These are phyloP conservation scores for Scutellaria barbata DNA, from an alignment of 257 asterid genomes.

Conservation along the genomic window DNA sequence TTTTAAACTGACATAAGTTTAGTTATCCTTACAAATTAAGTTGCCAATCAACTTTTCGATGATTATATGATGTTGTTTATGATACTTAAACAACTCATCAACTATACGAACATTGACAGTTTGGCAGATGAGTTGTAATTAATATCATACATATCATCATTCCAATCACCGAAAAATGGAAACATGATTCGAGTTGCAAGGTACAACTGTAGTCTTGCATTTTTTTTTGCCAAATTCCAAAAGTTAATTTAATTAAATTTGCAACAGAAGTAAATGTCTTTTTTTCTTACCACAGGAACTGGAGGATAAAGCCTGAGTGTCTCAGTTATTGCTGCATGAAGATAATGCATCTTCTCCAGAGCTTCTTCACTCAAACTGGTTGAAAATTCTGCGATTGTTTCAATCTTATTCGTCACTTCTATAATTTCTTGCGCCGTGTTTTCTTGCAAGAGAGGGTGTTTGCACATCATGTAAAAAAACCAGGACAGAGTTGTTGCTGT, in stretches of 20 bases:
- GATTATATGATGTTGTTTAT: no score
- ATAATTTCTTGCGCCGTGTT: constrained; percentile 43
- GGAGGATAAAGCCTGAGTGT: constrained; percentile 63
- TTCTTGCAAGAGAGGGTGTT: constrained; percentile 52
- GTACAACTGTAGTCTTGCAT: no score
- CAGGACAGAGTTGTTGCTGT: constrained; percentile 60
- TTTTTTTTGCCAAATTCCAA: no score
- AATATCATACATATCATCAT: no score
- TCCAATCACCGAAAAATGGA: no score
- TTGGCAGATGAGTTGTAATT: not conserved
- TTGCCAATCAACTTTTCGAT: no score
- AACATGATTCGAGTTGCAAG: no score
- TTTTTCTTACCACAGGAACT: constrained; percentile 56
- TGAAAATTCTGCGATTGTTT: constrained; percentile 39
- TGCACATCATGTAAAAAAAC: constrained; percentile 63
- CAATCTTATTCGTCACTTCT: constrained; percentile 20
- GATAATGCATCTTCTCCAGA: constrained; percentile 59
- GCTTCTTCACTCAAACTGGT: constrained; percentile 46
- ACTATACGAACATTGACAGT: no score
- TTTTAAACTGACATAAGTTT: not conserved
- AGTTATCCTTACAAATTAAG: no score
- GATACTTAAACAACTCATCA: no score
- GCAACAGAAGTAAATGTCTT: no score
- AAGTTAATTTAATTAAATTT: no score
- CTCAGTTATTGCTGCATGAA: constrained; percentile 60